phyloP scores from a whole-genome alignment of 106 monocot species.

The Alisma plantagoaquatica region DNA sequence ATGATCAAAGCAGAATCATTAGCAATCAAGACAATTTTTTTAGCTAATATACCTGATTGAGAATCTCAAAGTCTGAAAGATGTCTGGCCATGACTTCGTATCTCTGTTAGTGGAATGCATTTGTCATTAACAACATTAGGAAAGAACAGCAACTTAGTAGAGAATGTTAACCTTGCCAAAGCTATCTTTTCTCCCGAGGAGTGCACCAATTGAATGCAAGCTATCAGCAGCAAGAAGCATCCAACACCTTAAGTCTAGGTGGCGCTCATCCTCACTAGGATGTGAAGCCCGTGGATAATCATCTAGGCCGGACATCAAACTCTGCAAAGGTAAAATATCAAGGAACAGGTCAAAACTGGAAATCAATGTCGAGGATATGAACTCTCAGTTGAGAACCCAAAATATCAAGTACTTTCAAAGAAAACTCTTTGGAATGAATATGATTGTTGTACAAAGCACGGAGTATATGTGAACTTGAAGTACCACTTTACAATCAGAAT shows the following conservation, averaged over 20 bases:
- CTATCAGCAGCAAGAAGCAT: constrained; percentile 91
- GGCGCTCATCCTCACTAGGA: constrained; percentile 82
- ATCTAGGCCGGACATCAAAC: constrained; percentile 86
- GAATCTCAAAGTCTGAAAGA: constrained; percentile 64
- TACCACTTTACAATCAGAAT: no score
- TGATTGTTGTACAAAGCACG: no score
- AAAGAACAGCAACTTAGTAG: no score
- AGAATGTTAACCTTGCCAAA: constrained; percentile 36
- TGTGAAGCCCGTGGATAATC: constrained; percentile 98
- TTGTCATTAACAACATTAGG: no score
- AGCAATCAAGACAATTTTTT: no score
- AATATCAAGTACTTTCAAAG: not conserved
- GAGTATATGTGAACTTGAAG: no score
- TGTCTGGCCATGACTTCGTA: constrained; percentile 43
- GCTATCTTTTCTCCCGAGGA: constrained; percentile 24
- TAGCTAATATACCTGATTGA: constrained; percentile 78
- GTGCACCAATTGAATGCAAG: constrained; percentile 65
- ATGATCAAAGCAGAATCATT: no score
- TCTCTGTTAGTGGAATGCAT: constrained; percentile 56
- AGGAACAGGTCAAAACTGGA: not conserved
- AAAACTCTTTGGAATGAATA: no score
- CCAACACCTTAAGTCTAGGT: constrained; percentile 93
- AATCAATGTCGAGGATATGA: no score
- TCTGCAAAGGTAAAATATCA: constrained; percentile 22
- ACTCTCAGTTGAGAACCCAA: constrained; percentile 10